A percentile compares a stretch with the other conserved stretches of the same genome.
phyloP scores from a whole-genome alignment of 176 grass and related monocot genomes.

The Aegilops sharonensis region DNA sequence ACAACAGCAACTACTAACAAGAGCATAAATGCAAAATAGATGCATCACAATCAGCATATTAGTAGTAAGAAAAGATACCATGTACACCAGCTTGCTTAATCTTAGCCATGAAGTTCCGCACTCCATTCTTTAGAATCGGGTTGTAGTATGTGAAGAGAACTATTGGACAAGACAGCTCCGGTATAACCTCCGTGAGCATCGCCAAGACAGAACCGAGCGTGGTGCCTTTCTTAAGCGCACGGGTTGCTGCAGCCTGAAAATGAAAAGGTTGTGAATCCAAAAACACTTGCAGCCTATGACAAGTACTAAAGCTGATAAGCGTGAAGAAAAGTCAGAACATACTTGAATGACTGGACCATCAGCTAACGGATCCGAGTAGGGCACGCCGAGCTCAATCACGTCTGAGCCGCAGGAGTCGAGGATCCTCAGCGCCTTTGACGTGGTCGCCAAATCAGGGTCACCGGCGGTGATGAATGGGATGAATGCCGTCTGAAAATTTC shows the following conservation, averaged over 20 bases:
- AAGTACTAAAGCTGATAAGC: background rate
- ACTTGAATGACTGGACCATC: conserved; percentile 97
- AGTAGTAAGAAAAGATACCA: conserved; percentile 41
- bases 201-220: conserved; percentile 62
- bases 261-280: conserved; percentile 19
- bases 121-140: conserved; percentile 78
- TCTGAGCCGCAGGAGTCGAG: conserved; percentile 81
- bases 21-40: background rate
- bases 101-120: conserved; percentile 66
- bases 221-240: conserved; percentile 69
- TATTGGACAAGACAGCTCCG: conserved; percentile 77
- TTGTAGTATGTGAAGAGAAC: conserved; percentile 96
- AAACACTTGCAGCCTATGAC: background rate
- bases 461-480: conserved; percentile 92
- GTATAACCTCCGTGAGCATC: conserved; percentile 73
- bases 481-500: conserved; percentile 54
- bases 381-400: conserved; percentile 84
- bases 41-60: background rate
- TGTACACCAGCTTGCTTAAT: conserved; percentile 61
- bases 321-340: background rate
- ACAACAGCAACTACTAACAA: background rate
- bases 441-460: conserved; percentile 81
- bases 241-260: conserved; percentile 80
- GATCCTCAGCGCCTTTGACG: conserved; percentile 72
- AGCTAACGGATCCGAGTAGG: conserved; percentile 85